These are phyloP conservation scores for Cladophialophora bantiana DNA, from an alignment of 2,329 filamentous ascomycete species.

Conservation along the genomic window DNA sequence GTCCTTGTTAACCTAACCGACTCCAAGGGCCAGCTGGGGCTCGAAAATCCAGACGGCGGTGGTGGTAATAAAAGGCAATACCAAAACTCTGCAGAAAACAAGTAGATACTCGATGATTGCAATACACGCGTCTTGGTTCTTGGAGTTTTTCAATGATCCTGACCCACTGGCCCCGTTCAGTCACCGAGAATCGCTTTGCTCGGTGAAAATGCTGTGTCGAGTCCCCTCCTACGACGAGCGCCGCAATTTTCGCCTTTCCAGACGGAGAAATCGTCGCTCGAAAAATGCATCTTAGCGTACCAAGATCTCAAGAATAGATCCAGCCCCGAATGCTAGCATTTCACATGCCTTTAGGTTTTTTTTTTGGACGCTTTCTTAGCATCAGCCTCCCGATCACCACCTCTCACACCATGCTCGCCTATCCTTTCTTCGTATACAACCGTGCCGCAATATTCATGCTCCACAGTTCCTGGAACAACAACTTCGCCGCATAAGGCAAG, in stretches of 20 bases:
- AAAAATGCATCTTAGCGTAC: background rate
- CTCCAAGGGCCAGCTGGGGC: background rate
- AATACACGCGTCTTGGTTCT: background rate
- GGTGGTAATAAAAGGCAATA: background rate
- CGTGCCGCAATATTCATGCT: constrained; percentile 98
- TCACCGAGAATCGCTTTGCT: background rate
- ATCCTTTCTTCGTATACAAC: constrained; percentile 79
- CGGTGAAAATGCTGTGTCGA: background rate
- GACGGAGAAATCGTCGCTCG: constrained; percentile 3
- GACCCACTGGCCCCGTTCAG: background rate
- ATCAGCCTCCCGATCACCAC: background rate
- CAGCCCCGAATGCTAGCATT: background rate
- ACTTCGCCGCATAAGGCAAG: constrained; percentile 96
- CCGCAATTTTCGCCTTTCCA: background rate
- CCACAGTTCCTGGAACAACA: constrained; percentile 96
- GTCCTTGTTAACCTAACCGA: background rate
- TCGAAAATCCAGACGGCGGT: background rate
- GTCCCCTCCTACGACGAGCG: background rate
- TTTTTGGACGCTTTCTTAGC: background rate
- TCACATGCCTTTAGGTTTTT: background rate
- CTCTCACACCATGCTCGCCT: background rate
- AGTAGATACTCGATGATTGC: background rate
- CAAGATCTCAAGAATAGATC: background rate
- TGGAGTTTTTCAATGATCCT: background rate
- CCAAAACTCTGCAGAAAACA: background rate